Percentiles rank a stretch among this genome's conserved stretches.
phyloP scores from a whole-genome alignment of 352 stramenopile species.

The Globisporangium paroecandrum region DNA sequence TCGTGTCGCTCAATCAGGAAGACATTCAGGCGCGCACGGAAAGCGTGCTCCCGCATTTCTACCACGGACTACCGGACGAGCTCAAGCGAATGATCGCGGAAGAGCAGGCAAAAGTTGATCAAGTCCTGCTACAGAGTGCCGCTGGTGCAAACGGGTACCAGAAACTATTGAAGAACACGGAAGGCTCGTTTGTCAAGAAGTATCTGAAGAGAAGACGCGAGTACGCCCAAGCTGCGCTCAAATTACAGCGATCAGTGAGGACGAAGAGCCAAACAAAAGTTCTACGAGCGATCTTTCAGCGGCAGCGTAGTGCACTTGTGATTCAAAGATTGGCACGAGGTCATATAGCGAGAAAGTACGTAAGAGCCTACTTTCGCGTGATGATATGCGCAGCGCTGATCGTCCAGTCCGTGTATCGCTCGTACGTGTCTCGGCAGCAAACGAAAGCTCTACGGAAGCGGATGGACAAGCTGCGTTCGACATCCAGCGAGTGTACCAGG shows the following conservation, averaged over 20 bases:
- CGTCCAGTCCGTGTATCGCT: slow-evolving; percentile 68
- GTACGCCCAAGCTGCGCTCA: slow-evolving; percentile 35
- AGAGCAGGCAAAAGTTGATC: slow-evolving; percentile 32
- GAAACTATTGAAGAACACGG: slow-evolving; percentile 56
- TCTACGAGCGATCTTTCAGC: slow-evolving; percentile 36
- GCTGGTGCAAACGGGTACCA: slow-evolving; percentile 15
- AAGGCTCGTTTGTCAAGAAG: slow-evolving; percentile 47
- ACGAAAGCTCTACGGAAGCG: slow-evolving; percentile 29
- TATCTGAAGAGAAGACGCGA: slow-evolving; percentile 59
- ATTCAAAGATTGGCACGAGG: slow-evolving; percentile 64
- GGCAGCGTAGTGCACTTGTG: slow-evolving; percentile 40
- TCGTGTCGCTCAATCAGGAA: slow-evolving; percentile 44
- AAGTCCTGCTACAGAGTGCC: slow-evolving; percentile 4
- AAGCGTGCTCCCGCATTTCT: slow-evolving; percentile 66
- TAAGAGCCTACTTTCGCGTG: slow-evolving; percentile 44
- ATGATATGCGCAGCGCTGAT: slow-evolving; percentile 50
- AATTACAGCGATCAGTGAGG: slow-evolving; percentile 54
- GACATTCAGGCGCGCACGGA: slow-evolving; percentile 20
- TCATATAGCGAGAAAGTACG: slow-evolving; percentile 45
- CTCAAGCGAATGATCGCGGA: slow-evolving; percentile 74
- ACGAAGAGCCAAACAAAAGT: slow-evolving; percentile 44
- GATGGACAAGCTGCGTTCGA: slow-evolving; percentile 28
- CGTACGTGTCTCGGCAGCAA: slow-evolving; percentile 35
- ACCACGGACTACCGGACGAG: slow-evolving; percentile 64
- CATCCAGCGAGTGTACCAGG: slow-evolving; percentile 60